Evolutionary conservation across 73 alveolate genomes (phyloP), one percentile per base, ranked within the genome.

Genomic region (Stentor roeselii): DNA sequence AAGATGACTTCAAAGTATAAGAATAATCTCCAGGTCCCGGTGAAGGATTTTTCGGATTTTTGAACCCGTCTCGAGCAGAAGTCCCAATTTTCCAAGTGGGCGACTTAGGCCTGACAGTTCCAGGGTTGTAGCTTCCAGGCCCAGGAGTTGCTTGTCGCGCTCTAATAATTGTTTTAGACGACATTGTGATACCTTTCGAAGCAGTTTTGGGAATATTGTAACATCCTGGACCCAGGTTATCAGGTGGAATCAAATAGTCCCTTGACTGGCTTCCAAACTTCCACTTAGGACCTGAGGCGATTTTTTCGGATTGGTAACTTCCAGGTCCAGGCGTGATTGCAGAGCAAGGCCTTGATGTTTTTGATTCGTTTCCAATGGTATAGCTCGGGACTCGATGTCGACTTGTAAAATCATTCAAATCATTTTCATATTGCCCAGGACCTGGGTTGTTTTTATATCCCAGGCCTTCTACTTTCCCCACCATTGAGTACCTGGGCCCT

Each of bases 21-120:
- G 80, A 67, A 32, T 67, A 67, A 1, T 27, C 34, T 67, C 80
- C 80, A 30, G 80, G 80, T 0, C 80, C 80, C 11, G 80, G 80
- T 21, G 34, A n/a, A 21, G n/a, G 50, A 30, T 34, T 67, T 67
- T 27, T 15, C 11, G 21, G 27, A 27, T 36, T 34, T 2, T n/a
- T 67, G 34, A 21, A 21, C 21, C 34, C 80, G 34, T 34, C 80
- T 67, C 80, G 21, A 27, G 41, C 21, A 11, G 80, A 21, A 30
- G 27, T 67, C 0, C 80, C 80, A n/a, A 67, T 30, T 30, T 40
- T 67, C n/a, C 37, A 67, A 14, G 41, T 21, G 21, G 80, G 80
- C 15, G 80, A 67, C 11, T 21, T 32, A 6, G 67, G 67, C 67
- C 67, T 50, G 6, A 21, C 21, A 11, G 67, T 50, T 11, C 67